Conservation (phyloP, 345 rosid genomes). For the Eucalyptus curtisii region DNA sequence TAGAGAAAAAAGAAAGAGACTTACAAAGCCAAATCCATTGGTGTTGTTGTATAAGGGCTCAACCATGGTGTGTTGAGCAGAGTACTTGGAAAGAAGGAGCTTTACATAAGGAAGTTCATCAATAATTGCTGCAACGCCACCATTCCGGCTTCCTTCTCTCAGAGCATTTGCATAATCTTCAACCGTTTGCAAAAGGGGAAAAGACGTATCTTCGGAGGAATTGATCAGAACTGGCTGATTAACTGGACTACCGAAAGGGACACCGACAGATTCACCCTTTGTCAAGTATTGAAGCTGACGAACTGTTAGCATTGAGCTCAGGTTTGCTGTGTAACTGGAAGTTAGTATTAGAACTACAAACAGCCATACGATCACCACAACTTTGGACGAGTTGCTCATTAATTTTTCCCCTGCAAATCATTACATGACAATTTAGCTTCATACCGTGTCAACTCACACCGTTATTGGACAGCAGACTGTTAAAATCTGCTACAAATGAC, state of each 20-base stretch:
- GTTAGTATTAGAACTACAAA: constrained; percentile 36
- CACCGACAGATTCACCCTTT: background rate
- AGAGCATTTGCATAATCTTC: constrained; percentile 10
- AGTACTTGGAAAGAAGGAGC: constrained; percentile 19
- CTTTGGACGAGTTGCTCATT: background rate
- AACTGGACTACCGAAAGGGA: background rate
- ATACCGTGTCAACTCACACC: background rate
- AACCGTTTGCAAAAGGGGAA: background rate
- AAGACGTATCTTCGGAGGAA: background rate
- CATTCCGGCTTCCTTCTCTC: background rate
- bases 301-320: constrained; percentile 33
- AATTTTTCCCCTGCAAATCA: constrained; percentile 26
- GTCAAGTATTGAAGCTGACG: constrained; percentile 11
- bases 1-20: background rate
- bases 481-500: accelerated
- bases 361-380: background rate
- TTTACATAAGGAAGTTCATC: constrained; percentile 33
- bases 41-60: constrained; percentile 4
- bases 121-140: constrained; percentile 9
- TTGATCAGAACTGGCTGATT: background rate
- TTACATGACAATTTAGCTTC: background rate
- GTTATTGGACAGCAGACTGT: background rate
- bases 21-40: constrained; percentile 16
- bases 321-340: constrained; percentile 39
- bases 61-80: constrained; percentile 12